Evolutionary conservation across 352 stramenopile species (phyloP), one percentile per base, ranked within the genome.

Genomic region (Pythium oligandrum): DNA sequence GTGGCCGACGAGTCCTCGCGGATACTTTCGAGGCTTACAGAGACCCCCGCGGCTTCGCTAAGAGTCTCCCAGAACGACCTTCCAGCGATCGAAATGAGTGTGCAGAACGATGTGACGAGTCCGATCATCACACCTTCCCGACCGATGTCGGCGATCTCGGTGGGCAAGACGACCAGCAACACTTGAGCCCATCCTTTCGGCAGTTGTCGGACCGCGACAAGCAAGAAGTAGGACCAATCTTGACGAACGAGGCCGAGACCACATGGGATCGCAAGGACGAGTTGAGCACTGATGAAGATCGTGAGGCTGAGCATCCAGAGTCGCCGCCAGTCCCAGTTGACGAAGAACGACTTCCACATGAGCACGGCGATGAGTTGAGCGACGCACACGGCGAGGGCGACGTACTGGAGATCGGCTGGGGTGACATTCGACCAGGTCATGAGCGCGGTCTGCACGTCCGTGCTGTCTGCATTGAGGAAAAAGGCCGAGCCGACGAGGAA

Each of bases 111-210:
- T 10, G 32, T 37, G 31, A 63, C 50, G n/a, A 66, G 59, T 3
- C 59, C 59, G 32, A 63, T 55, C 2, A 54, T 66, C 8, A 51
- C 48, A 12, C 59, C 59, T 47, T 66, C 59, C 17, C 45, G 45
- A 11, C 59, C 59, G 12, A 57, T 36, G 26, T 66, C 53, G 1
- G 48, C 59, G 35, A 66, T 61, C 51, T 66, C 59, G 4, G 42
- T 61, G 4, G 44, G 30, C 26, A 47, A 34, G 17, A 66, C 48
- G 4, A 63, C 40, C 26, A 57, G 49, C 36, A 57, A 53, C 26
- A 63, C 48, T 36, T 56, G 40, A n/a, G 48, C 48, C n/a, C 31
- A 53, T 7, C 48, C 48, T 43, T 63, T 48, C 11, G 55, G 55
- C 12, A 63, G 45, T 36, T 57, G 31, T 8, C 26, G 43, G 3